Conservation (phyloP, 805 yeast species). For the Teunomyces panamensis region DNA sequence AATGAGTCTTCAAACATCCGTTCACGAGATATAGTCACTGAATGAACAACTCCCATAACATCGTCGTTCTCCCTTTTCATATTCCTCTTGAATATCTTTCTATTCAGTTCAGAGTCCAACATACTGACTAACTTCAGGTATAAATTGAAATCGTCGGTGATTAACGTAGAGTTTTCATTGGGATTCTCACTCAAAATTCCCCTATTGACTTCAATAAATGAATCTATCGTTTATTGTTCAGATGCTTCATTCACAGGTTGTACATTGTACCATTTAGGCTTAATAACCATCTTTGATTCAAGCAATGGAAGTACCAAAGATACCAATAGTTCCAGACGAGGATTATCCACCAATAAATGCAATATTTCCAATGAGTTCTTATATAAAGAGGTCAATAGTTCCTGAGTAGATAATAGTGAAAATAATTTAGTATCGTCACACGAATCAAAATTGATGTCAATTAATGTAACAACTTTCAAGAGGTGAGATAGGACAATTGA, state of each 20-base stretch:
- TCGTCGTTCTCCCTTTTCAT: constrained; percentile 38
- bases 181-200: constrained; percentile 88
- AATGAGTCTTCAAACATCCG: constrained; percentile 91
- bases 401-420: constrained; percentile 56
- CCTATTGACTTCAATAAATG: constrained; percentile 86
- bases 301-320: constrained; percentile 81
- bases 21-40: constrained; percentile 75
- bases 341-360: constrained; percentile 56
- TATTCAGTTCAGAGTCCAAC: constrained; percentile 90
- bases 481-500: constrained; percentile 19
- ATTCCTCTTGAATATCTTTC: constrained; percentile 69
- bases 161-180: constrained; percentile 80
- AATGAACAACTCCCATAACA: constrained; percentile 43
- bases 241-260: constrained; percentile 53
- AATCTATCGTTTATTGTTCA: constrained; percentile 58
- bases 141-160: constrained; percentile 96
- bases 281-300: constrained; percentile 91
- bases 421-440: constrained; percentile 34
- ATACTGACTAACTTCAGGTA: constrained; percentile 86
- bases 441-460: constrained; percentile 71
- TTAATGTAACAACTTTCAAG: constrained; percentile 77
- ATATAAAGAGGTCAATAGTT: constrained; percentile 81
- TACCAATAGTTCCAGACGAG: constrained; percentile 53
- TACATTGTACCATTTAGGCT: constrained; percentile 73
- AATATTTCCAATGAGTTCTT: constrained; percentile 74